Base-by-base conservation (phyloP, 2,329 filamentous ascomycete species). In the Phialophora verrucosa region DNA sequence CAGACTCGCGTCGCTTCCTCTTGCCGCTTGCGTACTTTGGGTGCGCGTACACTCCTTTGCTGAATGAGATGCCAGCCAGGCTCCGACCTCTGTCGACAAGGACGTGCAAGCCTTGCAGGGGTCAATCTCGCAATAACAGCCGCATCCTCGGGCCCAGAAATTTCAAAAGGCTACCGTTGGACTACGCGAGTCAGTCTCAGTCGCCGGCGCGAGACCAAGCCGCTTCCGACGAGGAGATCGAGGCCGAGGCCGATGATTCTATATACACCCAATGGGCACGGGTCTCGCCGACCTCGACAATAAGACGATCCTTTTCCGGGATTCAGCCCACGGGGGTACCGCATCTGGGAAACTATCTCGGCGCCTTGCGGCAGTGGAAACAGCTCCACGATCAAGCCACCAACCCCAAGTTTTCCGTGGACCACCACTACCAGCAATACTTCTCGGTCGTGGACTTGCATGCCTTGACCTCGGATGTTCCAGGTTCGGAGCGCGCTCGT, bases 311-410 rank as follows among this genome's bases (percentile, higher is more conserved):
- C 74, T 97, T 99, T 82, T 98, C 95, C 3, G 95, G 93, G 61
- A 99, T 99, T 73, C 95, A 99, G 78, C 95, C 95, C 20, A 99
- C 95, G 0, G 95, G 94, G 42, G 85, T 96, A 27, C 95, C 95
- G 14, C 95, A 99, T 77, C 81, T 99, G 32, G 95, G 95, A 63
- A 99, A 99, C 80, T 99, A 97, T 78, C 85, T 96, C 11, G 95
- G 95, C 29, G 95, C 95, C 17, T 81, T 99, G 63, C 87, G 88
- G 59, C 88, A 92, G 83, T 99, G 95, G 95, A 90, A 91, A 55
- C 84, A 85, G 67, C 83, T 97, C 7, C 94, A 99, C 71, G 82
- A 92, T 67, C 81, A 85, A 44, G 83, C 87, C 0, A 86, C 88
- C 11, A 89, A 84, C 65, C 82, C 67, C 2, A 47, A 59, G 25